Evolutionary conservation across 2,329 filamentous ascomycete species (phyloP).

Genomic region (Drechslerella coelobrocha): DNA sequence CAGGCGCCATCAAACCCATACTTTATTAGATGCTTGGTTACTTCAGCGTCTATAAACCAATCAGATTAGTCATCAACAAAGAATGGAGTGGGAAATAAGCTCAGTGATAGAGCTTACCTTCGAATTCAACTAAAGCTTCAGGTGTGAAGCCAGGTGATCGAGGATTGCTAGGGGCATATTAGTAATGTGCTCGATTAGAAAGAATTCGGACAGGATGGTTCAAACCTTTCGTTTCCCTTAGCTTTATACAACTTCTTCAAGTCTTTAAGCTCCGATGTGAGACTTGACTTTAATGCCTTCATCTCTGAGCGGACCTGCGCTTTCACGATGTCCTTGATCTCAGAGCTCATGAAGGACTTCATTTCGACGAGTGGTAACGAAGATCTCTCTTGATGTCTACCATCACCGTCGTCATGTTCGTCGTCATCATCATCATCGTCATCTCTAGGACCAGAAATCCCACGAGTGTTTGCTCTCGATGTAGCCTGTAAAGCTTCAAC

Average conservation of each 20-base stretch:
- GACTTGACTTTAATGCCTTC: slow-evolving; percentile 43
- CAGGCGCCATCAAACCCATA: slow-evolving; percentile 46
- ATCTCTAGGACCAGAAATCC: slow-evolving; percentile 27
- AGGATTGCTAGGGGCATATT: slow-evolving; percentile 29
- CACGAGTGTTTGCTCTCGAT: slow-evolving; percentile 44
- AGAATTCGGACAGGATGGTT: background rate
- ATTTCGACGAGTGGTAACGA: slow-evolving; percentile 26
- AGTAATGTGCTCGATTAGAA: slow-evolving; percentile 2
- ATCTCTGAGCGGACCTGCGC: slow-evolving; percentile 49
- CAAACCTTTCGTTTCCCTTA: slow-evolving; percentile 42
- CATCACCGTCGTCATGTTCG: slow-evolving; percentile 7
- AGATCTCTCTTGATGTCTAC: slow-evolving; percentile 14
- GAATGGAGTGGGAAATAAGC: background rate
- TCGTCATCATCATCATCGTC: slow-evolving; percentile 28
- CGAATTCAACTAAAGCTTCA: slow-evolving; percentile 36
- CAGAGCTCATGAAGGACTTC: slow-evolving; percentile 33
- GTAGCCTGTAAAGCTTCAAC: slow-evolving; percentile 38
- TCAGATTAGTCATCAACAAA: background rate
- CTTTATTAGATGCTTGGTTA: slow-evolving; percentile 45
- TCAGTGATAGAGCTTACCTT: slow-evolving; percentile 31
- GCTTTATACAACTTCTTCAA: slow-evolving; percentile 48
- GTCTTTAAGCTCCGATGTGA: slow-evolving; percentile 43
- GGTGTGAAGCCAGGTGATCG: slow-evolving; percentile 49
- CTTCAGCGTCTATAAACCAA: slow-evolving; percentile 25
- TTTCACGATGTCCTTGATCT: slow-evolving; percentile 49